Evolutionary conservation across 2,329 filamentous ascomycete genomes (phyloP).

Genomic region (Cercospora sp.): DNA sequence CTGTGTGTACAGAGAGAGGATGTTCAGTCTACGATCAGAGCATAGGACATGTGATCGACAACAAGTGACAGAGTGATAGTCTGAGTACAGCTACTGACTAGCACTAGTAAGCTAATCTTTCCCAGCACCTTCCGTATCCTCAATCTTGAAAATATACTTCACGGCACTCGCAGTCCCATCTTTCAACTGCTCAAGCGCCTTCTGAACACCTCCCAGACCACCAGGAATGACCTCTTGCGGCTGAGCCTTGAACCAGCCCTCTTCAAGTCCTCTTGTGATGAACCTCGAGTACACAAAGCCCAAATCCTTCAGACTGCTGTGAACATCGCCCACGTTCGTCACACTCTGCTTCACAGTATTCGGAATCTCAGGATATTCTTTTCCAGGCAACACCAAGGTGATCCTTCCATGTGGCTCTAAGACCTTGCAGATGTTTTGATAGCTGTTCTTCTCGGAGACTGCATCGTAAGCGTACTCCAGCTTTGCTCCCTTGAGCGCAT

Average conservation of each 20-base stretch:
- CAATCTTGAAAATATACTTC: constrained; percentile 64
- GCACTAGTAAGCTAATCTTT: not conserved
- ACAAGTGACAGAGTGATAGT: no score
- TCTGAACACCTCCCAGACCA: constrained; percentile 56
- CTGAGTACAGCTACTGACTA: no score
- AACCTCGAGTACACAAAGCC: constrained; percentile 39
- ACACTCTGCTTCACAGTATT: constrained; percentile 40
- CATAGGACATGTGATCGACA: no score
- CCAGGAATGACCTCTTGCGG: constrained; percentile 54
- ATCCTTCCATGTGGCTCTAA: constrained; percentile 40
- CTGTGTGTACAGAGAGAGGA: no score
- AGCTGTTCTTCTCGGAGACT: constrained; percentile 35
- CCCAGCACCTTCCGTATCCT: constrained; percentile 44
- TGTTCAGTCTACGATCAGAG: no score
- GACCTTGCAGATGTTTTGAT: constrained; percentile 43
- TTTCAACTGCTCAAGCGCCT: constrained; percentile 56
- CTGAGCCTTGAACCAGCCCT: constrained; percentile 42
- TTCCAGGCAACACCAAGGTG: constrained; percentile 39
- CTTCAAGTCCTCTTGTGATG: constrained; percentile 37
- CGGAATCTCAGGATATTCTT: constrained; percentile 47
- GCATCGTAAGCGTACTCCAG: constrained; percentile 39
- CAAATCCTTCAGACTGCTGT: constrained; percentile 38
- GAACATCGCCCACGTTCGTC: constrained; percentile 41
- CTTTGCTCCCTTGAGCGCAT: constrained; percentile 34
- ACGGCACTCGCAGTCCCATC: constrained; percentile 63